Base-by-base conservation (phyloP, 441 rosid species). In the Theobroma grandiflorum region DNA sequence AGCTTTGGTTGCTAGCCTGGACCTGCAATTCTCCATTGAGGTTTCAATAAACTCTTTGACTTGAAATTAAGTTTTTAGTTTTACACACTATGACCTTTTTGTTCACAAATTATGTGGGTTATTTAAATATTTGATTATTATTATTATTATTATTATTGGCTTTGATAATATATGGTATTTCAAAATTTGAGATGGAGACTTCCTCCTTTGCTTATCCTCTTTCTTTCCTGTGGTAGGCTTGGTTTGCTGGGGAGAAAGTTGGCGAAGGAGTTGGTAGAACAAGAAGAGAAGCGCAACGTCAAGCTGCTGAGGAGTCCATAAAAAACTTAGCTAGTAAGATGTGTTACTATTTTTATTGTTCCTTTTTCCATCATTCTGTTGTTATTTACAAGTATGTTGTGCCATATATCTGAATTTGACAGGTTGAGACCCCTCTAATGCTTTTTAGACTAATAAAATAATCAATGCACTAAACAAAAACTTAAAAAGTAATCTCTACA, bases 181-280 rank as follows among this genome's bases (percentile, higher is more conserved):
- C 66, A 3, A 53, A 14, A 61, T 43, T 71, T 59, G 43, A 59
- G 62, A 55, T 59, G 53, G 35, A 22, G 59, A 8, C 78, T 40
- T 59, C 53, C 74, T 52, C 43, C 49, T 62, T 47, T 9, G 47
- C 85, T 84, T 65, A 79, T 78, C 62, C 43, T 80, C 68, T 82
- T 76, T 61, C 31, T 79, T 80, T 18, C 66, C 71, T 85, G 78
- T 81, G 83, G 64, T 85, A 97, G 99, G 95, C 88, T 83, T 91
- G 95, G 99, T 86, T 97, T 87, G 91, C 89, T 16, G 99, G 98
- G 83, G 86, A 91, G 85, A 94, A 88, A 86, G 83, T 93, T 80
- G 95, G 99, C 52, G 91, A 93, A 83, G 98, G 95, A 74, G 84
- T 86, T 80, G 98, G 98, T 67, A 92, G 90, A 85, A 90, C 98